Evolutionary conservation across 768 basidiomycete genomes (phyloP).

Genomic region (Sistotremastrum niveocremeum): DNA sequence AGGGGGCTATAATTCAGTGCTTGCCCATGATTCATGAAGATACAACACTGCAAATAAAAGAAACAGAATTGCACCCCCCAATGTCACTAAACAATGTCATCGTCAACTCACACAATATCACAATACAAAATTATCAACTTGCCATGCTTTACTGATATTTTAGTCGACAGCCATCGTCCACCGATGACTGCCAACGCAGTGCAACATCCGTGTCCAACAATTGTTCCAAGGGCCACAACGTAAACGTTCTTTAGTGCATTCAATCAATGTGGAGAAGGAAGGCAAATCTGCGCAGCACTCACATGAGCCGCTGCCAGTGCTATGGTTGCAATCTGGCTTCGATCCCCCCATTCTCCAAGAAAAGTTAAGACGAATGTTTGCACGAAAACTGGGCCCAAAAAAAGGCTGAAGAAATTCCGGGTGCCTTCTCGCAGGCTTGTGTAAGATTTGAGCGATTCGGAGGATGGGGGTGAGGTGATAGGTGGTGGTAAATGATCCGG

Average conservation of each 20-base stretch:
- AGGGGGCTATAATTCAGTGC: too few relatives aligned
- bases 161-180: conserved; percentile 83
- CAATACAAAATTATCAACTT: conserved; percentile 15
- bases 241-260: conserved; percentile 61
- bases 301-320: conserved; percentile 93
- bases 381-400: conserved; percentile 88
- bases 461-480: background rate
- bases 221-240: conserved; percentile 79
- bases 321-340: conserved; percentile 95
- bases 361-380: conserved; percentile 93
- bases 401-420: conserved; percentile 68
- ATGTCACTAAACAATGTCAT: conserved; percentile 43
- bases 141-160: conserved; percentile 94
- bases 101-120: background rate
- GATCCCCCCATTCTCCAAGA: conserved; percentile 98
- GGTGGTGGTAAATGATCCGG: background rate
- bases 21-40: conserved; percentile 44
- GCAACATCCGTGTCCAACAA: conserved; percentile 78
- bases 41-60: conserved; percentile 73
- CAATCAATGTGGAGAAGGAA: conserved; percentile 6
- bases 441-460: conserved; percentile 5
- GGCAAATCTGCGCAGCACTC: conserved; percentile 14
- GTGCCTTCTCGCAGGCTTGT: conserved; percentile 37
- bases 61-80: conserved; percentile 73
- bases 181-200: conserved; percentile 87